Evolutionary conservation across 2,329 filamentous ascomycete genomes (phyloP).

Genomic region (Aureobasidium sp.): DNA sequence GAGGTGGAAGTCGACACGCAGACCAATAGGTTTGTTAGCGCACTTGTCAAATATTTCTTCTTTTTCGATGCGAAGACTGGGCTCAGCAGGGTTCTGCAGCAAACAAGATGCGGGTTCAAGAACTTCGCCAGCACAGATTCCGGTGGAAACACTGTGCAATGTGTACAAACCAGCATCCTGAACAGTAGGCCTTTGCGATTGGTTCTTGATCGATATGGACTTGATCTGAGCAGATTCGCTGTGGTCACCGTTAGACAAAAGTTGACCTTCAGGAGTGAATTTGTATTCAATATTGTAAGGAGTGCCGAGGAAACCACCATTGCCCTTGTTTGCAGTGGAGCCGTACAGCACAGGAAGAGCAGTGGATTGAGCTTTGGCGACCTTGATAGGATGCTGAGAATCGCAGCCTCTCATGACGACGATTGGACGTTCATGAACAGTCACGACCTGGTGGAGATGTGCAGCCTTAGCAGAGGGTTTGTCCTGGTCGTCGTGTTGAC

Average conservation of each 20-base stretch:
- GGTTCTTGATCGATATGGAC: conserved; percentile 54
- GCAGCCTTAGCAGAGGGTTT: conserved; percentile 35
- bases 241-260: conserved; percentile 64
- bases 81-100: conserved; percentile 83
- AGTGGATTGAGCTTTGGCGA: conserved; percentile 64
- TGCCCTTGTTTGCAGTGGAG: conserved; percentile 44
- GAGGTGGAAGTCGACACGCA: conserved; percentile 81
- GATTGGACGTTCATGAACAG: conserved; percentile 78
- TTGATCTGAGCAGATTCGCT: conserved; percentile 52
- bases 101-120: conserved; percentile 91
- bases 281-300: conserved; percentile 71
- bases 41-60: conserved; percentile 92
- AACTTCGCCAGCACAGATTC: conserved; percentile 79
- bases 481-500: conserved; percentile 58
- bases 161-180: conserved; percentile 79
- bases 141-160: conserved; percentile 68
- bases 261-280: conserved; percentile 67
- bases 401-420: conserved; percentile 68
- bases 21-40: conserved; percentile 84
- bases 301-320: conserved; percentile 50
- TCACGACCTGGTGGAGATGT: conserved; percentile 66
- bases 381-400: conserved; percentile 70
- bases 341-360: conserved; percentile 66
- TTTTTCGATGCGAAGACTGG: conserved; percentile 62
- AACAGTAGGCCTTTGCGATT: conserved; percentile 59